Base-by-base conservation (phyloP, 2,329 filamentous ascomycete species). In the Penicillium sp. region DNA sequence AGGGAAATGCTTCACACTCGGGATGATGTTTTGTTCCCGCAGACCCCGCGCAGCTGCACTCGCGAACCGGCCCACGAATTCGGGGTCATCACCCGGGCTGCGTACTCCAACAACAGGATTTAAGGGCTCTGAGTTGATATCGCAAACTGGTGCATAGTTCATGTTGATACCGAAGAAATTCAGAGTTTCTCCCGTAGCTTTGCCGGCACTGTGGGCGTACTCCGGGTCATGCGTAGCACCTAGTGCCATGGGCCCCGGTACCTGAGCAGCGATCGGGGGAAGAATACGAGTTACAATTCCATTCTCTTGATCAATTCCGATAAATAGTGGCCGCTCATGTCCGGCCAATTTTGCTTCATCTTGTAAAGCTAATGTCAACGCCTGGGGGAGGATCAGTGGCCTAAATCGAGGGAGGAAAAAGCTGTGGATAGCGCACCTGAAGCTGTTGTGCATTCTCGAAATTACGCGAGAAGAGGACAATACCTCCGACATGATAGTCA, bases 301-400 rank as follows among this genome's bases (percentile, higher is more conserved):
- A 69, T 77, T 78, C 56, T 78, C 76, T 57, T 78, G 75, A 45
- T 78, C 76, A 34, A 76, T 74, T 4, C 71, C 73, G 30, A 79
- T 78, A 46, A 79, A 72, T 1, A 78, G 62, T 47, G 70, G 73
- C 49, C 72, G 67, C 34, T 68, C 40, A 57, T 78, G 70, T 6
- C 74, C 73, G 16, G 74, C 70, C 19, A 64, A 43, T 53, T 63
- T 71, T 19, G 76, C 74, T 48, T 73, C 70, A 32, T 69, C 59
- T 63, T 78, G 76, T 2, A 78, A 67, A 30, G 69, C 68, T 3
- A 58, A 56, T 7, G 64, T 70, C 34, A 73, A 61, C 14, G 67
- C 57, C 70, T 70, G 41, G 4, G 23, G 32, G n/a, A 26, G 18
- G 9, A 18, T 59, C 51, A 44, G 51, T 32, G 19, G 42, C 26